Evolutionary conservation across 2,329 filamentous ascomycete species (phyloP), one percentile per base, ranked within the genome.

Genomic region (Penicillium aurantiogriseum): DNA sequence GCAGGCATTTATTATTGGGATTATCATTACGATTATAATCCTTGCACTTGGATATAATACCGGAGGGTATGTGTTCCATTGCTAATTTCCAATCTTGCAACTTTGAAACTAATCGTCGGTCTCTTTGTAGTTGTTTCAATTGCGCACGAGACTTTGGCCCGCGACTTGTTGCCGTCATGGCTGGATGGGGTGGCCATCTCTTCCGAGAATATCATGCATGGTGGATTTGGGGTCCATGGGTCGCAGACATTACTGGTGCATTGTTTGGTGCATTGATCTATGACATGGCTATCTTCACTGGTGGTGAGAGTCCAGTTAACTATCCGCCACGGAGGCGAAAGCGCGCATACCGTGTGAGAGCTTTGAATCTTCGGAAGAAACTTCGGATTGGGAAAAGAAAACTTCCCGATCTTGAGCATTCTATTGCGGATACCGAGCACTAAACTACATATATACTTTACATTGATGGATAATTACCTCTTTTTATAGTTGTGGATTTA

Each of bases 251-350:
- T 39, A 62, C 60, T 7, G 73, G 74, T 0, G 70, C 62, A 0
- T 48, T 76, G 4, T 64, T 65, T 31, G 74, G 73, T 0, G 71
- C 68, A 0, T 59, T 67, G 8, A 13, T 76, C 1, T 76, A 77
- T 42, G 73, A 77, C 52, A 50, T 70, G 15, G 62, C 69, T 10
- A 74, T 77, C 11, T 77, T 76, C 49, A 72, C 66, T n/a, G 74
- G 75, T 13, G 71, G 69, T 3, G 74, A 76, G 56, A 70, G 66
- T 50, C 73, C 71, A 1, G 57, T 75, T n/a, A 75, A 75, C 43
- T 75, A 82, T 70, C 75, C 77, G 4, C 77, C 78, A 0, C 67
- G 66, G 31, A 70, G 75, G 49, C 70, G 72, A 5, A 71, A 71
- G 64, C 68, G 76, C 9, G 74, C 71, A 4, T 58, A 68, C 2